Evolutionary conservation across 2,329 filamentous ascomycete species (phyloP).

Genomic region (Neurospora sp.): DNA sequence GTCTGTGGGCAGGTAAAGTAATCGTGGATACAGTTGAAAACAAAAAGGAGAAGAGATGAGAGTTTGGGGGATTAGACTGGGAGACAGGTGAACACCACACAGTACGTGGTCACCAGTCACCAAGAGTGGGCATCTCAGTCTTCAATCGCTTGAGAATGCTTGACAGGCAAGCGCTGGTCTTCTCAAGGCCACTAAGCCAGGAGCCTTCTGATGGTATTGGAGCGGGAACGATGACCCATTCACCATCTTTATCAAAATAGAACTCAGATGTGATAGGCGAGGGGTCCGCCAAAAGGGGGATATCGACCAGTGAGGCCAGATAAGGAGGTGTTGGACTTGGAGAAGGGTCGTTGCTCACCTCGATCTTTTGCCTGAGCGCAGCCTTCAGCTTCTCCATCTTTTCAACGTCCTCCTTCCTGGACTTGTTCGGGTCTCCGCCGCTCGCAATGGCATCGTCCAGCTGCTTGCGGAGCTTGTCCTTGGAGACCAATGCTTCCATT

Average conservation of each 20-base stretch:
- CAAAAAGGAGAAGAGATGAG: neutral
- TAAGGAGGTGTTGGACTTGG: constrained; percentile 9
- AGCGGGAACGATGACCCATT: neutral
- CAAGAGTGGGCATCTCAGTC: neutral
- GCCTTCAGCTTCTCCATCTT: constrained; percentile 49
- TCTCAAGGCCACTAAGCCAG: neutral
- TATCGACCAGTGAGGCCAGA: neutral
- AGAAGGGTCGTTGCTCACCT: constrained; percentile 37
- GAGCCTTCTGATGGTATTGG: neutral
- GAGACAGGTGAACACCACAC: neutral
- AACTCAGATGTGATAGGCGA: neutral
- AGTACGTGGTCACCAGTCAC: neutral
- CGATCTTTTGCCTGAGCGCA: constrained; percentile 45
- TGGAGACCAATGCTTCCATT: constrained; percentile 48
- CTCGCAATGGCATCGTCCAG: constrained; percentile 33
- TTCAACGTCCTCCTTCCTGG: constrained; percentile 29
- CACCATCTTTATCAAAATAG: neutral
- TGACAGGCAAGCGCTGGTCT: neutral
- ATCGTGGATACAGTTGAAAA: neutral
- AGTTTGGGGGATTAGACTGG: neutral
- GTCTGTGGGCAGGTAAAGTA: neutral
- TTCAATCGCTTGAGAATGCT: neutral
- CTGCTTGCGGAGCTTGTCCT: constrained; percentile 49
- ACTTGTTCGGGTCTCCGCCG: constrained; percentile 29
- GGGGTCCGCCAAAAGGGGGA: neutral